Conservation (phyloP, 768 basidiomycete genomes). For the Asterophora parasitica region DNA sequence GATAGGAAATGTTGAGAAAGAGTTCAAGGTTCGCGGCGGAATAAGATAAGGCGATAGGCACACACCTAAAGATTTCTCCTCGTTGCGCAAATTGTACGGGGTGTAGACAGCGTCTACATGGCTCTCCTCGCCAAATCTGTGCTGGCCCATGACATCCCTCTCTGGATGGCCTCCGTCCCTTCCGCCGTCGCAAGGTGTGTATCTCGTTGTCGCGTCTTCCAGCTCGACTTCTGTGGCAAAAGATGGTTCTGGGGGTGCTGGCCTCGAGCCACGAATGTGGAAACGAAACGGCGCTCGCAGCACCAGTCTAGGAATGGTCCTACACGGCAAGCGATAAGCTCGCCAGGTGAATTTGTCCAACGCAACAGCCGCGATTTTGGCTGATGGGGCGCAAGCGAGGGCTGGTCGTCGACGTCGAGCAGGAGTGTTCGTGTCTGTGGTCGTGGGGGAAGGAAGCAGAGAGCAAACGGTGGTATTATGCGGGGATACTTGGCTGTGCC, state of each 20-base stretch:
- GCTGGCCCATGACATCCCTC: conserved; percentile 34
- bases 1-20: not conserved
- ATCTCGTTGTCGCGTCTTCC: conserved; percentile 22
- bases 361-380: not conserved
- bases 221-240: conserved; percentile 15
- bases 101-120: conserved; percentile 18
- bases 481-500: conserved; percentile 13
- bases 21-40: not conserved
- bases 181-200: conserved; percentile 20
- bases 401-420: too few relatives aligned
- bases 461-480: not conserved
- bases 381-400: too few relatives aligned
- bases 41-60: not conserved
- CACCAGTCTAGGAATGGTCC: too few relatives aligned
- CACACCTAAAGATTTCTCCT: conserved; percentile 31
- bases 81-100: conserved; percentile 22
- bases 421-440: not conserved
- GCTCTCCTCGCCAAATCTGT: conserved; percentile 25
- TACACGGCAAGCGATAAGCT: conserved; percentile 4
- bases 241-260: not conserved
- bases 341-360: not conserved
- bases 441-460: not conserved
- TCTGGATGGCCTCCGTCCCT: conserved; percentile 17
- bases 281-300: too few relatives aligned
- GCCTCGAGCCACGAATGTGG: not conserved